Base-by-base conservation (phyloP, 2,329 filamentous ascomycete genomes). In the Trichoderma cornu-damae region DNA sequence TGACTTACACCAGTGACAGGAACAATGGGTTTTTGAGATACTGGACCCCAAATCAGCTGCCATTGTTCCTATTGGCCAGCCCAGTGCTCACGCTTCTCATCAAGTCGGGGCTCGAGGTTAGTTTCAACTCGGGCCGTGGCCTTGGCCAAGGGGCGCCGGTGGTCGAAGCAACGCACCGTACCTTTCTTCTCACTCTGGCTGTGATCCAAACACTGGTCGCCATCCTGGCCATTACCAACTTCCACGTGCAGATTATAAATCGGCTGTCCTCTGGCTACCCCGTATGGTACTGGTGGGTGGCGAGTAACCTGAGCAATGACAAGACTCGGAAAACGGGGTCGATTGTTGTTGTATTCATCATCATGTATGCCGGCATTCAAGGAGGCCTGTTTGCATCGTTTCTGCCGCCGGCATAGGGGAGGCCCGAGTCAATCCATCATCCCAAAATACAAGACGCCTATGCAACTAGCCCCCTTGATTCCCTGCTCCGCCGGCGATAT, bases 171-270 rank as follows among this genome's bases (percentile, higher is more conserved):
- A 9, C 37, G 3, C 61, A 60, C 14, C 63, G 63, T 5, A 40
- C 64, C 4, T 66, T 83, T 8, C 63, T 83, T 6, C 72, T 72
- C 26, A 80, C 82, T 20, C 76, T 96, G 60, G 90, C 90, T 1
- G 72, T 86, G 3, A 81, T 84, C 3, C 93, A 99, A 70, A 71
- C 88, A 1, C 58, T 92, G 3, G 77, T 99, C 16, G 86, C 87
- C 1, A 60, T 82, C 2, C 71, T 93, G 59, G 89, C 90, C 18
- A 72, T 92, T 18, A 90, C 86, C 11, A 90, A 77, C 61, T 96
- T 95, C 68, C 94, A 99, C 68, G 88, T 96, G 24, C 94, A 99
- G 72, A 95, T 99, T 64, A 87, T 97, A 66, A 96, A 88, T 43
- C 84, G 94, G 22, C 80, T 99, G 14, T 87, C 90, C 1, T 96